A percentile compares a stretch with the other conserved stretches of the same genome.
Evolutionary conservation across 2,329 filamentous ascomycete species (phyloP).

Genomic region (Ascochyta clinopodiicola): DNA sequence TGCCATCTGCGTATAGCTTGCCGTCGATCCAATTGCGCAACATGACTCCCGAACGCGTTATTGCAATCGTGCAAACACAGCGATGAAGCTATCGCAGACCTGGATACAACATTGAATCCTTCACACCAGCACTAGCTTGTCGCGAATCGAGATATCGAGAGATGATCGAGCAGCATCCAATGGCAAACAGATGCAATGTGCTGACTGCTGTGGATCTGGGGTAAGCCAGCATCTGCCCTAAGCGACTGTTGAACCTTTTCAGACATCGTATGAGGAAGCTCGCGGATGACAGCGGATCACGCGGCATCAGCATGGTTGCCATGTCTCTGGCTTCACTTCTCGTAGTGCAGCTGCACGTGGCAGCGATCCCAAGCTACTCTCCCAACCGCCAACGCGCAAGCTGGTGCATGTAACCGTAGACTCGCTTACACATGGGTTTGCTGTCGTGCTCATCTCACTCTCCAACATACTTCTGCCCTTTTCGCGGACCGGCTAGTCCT

Average conservation of each 20-base stretch:
- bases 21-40: slow-evolving; percentile 12
- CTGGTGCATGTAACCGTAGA: slow-evolving; percentile 8
- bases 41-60: slow-evolving; percentile 6
- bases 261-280: slow-evolving; percentile 8
- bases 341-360: slow-evolving; percentile 16
- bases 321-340: slow-evolving; percentile 10
- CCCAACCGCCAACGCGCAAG: slow-evolving; percentile 6
- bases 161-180: slow-evolving; percentile 1
- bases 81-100: background rate
- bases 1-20: slow-evolving; percentile 9
- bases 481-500: background rate
- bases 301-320: slow-evolving; percentile 6
- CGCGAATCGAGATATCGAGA: slow-evolving; percentile 7
- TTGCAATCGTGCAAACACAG: background rate
- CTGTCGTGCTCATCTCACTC: slow-evolving; percentile 5
- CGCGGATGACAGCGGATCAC: slow-evolving; percentile 1
- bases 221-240: slow-evolving; percentile 13
- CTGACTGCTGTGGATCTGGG: slow-evolving; percentile 16
- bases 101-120: background rate
- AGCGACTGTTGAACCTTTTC: slow-evolving; percentile 1
- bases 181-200: background rate
- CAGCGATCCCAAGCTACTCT: background rate
- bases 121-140: background rate
- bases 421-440: slow-evolving; percentile 4
- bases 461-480: slow-evolving; percentile 2